A percentile compares a stretch with the other conserved stretches of the same genome.
phyloP scores from a whole-genome alignment of 1,284 basidiomycete genomes.

The Microbotryum silenes-acaulis region DNA sequence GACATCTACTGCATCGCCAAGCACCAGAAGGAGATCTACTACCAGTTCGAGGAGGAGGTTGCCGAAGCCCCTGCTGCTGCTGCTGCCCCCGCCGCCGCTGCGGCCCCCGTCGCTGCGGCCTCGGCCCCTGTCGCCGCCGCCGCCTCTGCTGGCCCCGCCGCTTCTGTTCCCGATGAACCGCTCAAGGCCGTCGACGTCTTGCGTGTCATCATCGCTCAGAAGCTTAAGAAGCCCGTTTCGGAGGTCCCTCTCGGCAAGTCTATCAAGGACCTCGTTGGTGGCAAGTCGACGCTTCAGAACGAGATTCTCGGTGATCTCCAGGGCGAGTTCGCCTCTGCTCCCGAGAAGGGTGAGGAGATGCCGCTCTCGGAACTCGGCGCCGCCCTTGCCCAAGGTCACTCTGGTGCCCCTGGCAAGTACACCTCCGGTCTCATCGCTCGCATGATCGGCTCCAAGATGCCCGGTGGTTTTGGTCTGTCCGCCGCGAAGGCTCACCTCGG shows the following conservation, averaged over 20 bases:
- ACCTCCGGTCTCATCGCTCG: conserved; percentile 86
- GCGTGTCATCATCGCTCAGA: conserved; percentile 85
- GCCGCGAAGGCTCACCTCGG: conserved; percentile 82
- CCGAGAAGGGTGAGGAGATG: conserved; percentile 96
- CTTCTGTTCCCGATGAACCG: conserved; percentile 77
- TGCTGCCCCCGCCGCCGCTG: conserved; percentile 44
- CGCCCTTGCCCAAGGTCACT: conserved; percentile 70
- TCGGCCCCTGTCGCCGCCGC: conserved; percentile 48
- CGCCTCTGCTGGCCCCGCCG: conserved; percentile 52
- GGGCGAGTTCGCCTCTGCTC: conserved; percentile 56
- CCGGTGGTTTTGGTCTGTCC: conserved; percentile 94
- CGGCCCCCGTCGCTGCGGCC: conserved; percentile 44
- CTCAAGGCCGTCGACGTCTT: conserved; percentile 88
- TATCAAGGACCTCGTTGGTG: conserved; percentile 96
- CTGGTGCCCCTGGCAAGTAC: conserved; percentile 87
- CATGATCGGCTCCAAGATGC: conserved; percentile 91
- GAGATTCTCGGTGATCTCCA: conserved; percentile 37
- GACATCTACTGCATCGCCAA: conserved; percentile 88
- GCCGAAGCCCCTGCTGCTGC: conserved; percentile 43
- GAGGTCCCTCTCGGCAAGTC: conserved; percentile 90
- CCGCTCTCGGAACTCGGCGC: conserved; percentile 91
- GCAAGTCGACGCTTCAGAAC: conserved; percentile 77
- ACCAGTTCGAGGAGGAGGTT: conserved; percentile 86
- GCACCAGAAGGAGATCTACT: conserved; percentile 94
- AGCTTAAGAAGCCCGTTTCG: conserved; percentile 87